Conservation (phyloP, 768 basidiomycete genomes). For the Lentinula sp. region DNA sequence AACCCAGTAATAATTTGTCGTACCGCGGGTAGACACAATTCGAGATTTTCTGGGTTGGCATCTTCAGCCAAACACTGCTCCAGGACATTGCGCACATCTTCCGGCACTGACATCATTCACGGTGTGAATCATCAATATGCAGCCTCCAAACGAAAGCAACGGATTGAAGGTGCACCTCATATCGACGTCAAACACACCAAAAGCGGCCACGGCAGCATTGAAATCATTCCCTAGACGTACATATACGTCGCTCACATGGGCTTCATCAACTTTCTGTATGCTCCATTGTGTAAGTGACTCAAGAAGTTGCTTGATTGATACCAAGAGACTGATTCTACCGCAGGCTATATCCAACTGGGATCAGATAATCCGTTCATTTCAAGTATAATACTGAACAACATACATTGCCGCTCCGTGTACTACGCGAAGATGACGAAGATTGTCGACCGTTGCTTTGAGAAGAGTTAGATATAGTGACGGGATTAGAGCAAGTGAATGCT, state of each 20-base stretch:
- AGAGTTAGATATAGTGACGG: background rate
- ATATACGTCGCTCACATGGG: conserved; percentile 92
- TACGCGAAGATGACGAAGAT: background rate
- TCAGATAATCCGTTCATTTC: background rate
- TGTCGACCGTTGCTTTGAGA: background rate
- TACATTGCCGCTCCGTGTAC: conserved; percentile 15
- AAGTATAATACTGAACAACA: conserved; percentile 20
- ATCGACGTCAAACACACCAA: conserved; percentile 76
- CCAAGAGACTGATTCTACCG: conserved; percentile 89
- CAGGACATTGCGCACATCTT: conserved; percentile 82
- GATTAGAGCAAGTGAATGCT: no score
- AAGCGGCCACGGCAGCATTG: conserved; percentile 88
- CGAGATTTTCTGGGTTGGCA: conserved; percentile 77
- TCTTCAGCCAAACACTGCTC: conserved; percentile 92
- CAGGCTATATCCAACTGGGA: conserved; percentile 39
- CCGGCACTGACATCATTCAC: conserved; percentile 77
- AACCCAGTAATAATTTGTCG: conserved; percentile 89
- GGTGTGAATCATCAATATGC: conserved; percentile 8
- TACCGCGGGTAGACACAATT: conserved; percentile 85
- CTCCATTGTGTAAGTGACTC: conserved; percentile 88
- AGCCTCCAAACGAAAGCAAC: no score
- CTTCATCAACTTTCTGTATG: conserved; percentile 60
- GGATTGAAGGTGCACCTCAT: conserved; percentile 69
- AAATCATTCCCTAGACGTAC: conserved; percentile 97
- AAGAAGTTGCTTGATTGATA: conserved; percentile 92